Conservation (phyloP, 257 asterid genomes). For the Cinchona pubescens region DNA sequence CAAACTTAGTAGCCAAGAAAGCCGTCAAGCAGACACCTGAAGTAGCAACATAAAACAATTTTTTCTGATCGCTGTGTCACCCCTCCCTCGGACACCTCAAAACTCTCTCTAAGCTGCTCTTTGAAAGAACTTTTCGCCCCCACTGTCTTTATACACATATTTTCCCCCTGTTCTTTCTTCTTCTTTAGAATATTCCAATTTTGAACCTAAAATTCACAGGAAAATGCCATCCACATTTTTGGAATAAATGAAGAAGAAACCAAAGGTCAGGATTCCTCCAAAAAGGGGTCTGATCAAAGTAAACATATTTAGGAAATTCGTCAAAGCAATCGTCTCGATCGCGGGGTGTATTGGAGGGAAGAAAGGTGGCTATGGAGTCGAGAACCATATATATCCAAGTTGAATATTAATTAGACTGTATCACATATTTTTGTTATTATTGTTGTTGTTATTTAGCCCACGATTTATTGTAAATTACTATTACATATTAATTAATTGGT, state of each 20-base stretch:
- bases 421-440: neutral
- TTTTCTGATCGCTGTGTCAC: too few relatives aligned
- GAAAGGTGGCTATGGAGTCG: neutral
- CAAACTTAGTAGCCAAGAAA: neutral
- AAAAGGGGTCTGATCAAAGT: slow-evolving; percentile 17
- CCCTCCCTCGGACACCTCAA: too few relatives aligned
- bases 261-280: slow-evolving; percentile 11
- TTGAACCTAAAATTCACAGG: neutral
- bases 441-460: neutral
- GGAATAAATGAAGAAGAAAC: neutral
- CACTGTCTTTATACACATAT: neutral
- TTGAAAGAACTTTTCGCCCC: neutral
- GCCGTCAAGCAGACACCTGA: neutral
- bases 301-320: slow-evolving; percentile 9
- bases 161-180: neutral
- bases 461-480: too few relatives aligned
- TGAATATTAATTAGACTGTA: too few relatives aligned
- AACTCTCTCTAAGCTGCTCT: neutral
- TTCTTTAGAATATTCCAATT: neutral
- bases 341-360: neutral
- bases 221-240: neutral
- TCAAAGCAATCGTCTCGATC: slow-evolving; percentile 2
- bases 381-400: neutral
- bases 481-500: too few relatives aligned
- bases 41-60: neutral